Conservation (phyloP, 306 rosid genomes). For the Vicia faba region DNA sequence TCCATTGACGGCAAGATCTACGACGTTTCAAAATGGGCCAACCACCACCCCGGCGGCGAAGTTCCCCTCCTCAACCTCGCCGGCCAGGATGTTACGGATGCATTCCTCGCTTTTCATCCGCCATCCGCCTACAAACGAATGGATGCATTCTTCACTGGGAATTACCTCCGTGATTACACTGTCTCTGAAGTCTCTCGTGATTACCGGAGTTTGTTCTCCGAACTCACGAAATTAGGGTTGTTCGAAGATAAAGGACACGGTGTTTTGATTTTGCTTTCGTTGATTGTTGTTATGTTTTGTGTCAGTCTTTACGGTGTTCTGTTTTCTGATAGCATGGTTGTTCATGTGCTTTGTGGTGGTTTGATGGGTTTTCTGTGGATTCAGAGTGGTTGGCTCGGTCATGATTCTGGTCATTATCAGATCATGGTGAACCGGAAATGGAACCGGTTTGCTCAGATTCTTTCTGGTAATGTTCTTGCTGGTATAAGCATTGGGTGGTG, state of each 20-base stretch:
- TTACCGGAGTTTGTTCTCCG: constrained; percentile 44
- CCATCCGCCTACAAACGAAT: constrained; percentile 51
- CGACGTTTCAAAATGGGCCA: constrained; percentile 61
- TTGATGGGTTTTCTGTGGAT: constrained; percentile 66
- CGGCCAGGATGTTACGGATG: constrained; percentile 83
- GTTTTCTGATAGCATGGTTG: constrained; percentile 40
- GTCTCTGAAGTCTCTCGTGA: constrained; percentile 69
- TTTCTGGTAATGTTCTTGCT: constrained; percentile 70
- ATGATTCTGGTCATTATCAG: constrained; percentile 75
- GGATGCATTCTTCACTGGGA: constrained; percentile 50
- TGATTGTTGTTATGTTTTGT: constrained; percentile 43
- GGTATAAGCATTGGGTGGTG: constrained; percentile 83
- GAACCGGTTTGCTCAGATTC: constrained; percentile 54
- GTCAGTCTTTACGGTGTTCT: constrained; percentile 55
- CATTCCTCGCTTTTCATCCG: constrained; percentile 77
- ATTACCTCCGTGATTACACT: constrained; percentile 47
- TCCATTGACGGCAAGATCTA: constrained; percentile 74
- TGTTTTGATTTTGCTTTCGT: constrained; percentile 32
- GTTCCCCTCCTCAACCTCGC: constrained; percentile 61
- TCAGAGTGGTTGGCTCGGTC: constrained; percentile 74
- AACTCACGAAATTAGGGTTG: constrained; percentile 47
- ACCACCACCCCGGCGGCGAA: constrained; percentile 76
- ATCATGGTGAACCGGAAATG: constrained; percentile 34
- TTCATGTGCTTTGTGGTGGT: constrained; percentile 48
- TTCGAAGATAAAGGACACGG: constrained; percentile 65